These are phyloP conservation scores for Rhododendron henanense DNA, from an alignment of 148 eudicot genomes.

Conservation along the genomic window DNA sequence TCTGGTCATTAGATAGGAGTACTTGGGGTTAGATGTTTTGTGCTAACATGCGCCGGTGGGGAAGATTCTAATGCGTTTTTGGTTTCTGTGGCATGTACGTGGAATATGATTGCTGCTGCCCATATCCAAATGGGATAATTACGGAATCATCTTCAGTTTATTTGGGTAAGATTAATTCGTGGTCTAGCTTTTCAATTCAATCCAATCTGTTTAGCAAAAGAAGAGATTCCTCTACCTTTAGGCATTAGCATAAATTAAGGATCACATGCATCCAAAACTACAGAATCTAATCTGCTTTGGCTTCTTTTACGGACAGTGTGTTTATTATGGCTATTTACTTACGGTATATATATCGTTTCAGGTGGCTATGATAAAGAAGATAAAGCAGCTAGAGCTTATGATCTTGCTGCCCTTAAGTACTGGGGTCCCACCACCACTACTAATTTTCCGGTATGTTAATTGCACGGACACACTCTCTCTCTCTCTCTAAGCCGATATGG, in stretches of 20 bases:
- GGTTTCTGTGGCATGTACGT: conserved; percentile 22
- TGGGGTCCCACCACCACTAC: conserved; percentile 90
- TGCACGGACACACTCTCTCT: background rate
- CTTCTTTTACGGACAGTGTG: background rate
- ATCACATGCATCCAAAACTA: background rate
- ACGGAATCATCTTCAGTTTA: conserved; percentile 36
- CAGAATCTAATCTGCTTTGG: background rate
- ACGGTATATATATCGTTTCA: conserved; percentile 11
- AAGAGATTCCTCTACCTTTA: background rate
- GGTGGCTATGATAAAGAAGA: conserved; percentile 94
- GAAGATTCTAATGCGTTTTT: conserved; percentile 15
- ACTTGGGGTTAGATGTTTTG: background rate
- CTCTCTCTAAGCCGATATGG: background rate
- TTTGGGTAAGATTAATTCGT: conserved; percentile 35
- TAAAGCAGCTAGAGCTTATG: conserved; percentile 82
- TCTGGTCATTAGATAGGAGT: background rate
- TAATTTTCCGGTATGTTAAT: conserved; percentile 54
- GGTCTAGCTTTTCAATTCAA: background rate
- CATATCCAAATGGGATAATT: conserved; percentile 16
- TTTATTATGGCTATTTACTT: too few relatives aligned
- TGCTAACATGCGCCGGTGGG: conserved; percentile 13
- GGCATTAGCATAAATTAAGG: background rate
- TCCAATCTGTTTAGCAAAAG: background rate
- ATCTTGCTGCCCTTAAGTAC: conserved; percentile 84
- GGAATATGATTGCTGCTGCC: conserved; percentile 17